Evolutionary conservation across 129 eudicot genomes (phyloP).

Genomic region (sunflower (Helianthus annuus)): DNA sequence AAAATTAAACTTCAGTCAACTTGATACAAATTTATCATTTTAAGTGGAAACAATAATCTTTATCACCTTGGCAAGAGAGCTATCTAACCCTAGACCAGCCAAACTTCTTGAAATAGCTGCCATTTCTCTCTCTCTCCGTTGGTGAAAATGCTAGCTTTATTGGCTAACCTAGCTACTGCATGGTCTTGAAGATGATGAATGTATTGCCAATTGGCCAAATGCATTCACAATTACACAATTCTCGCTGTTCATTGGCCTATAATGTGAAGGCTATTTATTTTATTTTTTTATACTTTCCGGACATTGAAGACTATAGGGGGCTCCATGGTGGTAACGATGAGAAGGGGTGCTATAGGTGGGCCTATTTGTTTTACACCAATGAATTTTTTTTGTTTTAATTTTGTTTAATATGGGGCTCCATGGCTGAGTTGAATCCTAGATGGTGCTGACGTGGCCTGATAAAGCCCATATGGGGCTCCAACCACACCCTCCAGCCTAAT

Average conservation of each 20-base stretch:
- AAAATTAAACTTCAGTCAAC: not conserved
- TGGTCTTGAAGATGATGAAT: constrained; percentile 40
- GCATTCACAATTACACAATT: constrained; percentile 4
- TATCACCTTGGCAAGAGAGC: constrained; percentile 83
- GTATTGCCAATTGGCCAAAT: constrained; percentile 24
- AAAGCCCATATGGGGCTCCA: no score
- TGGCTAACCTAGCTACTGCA: constrained; percentile 39
- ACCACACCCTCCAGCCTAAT: no score
- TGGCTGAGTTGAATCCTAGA: no score
- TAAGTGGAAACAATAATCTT: constrained; percentile 14
- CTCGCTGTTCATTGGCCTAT: constrained; percentile 18
- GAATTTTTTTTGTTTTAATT: no score
- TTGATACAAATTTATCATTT: not conserved
- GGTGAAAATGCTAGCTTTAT: constrained; percentile 37
- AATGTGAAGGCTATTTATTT: not conserved
- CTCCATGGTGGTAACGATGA: no score
- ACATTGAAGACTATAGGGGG: no score
- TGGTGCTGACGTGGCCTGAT: no score
- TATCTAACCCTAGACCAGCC: constrained; percentile 33
- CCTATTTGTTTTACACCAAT: no score
- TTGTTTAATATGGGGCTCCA: no score
- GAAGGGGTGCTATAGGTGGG: no score
- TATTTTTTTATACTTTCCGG: not conserved
- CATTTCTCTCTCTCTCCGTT: constrained; percentile 6
- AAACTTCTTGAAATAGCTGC: constrained; percentile 62